Conservation (phyloP, 805 yeast genomes). For the Torulaspora maleeae region DNA sequence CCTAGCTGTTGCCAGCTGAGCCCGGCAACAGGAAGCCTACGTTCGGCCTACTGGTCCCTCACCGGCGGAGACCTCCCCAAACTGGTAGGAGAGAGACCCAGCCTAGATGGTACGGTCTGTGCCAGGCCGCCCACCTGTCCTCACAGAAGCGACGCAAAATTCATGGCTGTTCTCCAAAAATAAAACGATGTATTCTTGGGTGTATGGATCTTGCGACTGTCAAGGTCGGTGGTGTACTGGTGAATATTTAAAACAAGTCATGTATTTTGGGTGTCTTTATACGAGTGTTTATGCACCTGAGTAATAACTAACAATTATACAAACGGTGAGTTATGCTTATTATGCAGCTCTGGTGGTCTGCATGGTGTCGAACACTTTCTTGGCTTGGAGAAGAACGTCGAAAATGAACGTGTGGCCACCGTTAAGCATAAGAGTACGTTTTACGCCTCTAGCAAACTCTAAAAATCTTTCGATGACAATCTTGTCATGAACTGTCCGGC, state of each 20-base stretch:
- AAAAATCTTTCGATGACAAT: slow-evolving; percentile 29
- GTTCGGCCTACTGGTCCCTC: too few species aligned
- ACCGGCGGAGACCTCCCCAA: too few species aligned
- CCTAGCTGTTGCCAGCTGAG: neutral
- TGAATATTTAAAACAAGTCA: neutral
- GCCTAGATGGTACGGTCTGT: neutral
- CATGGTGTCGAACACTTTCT: slow-evolving; percentile 41
- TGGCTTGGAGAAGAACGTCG: slow-evolving; percentile 52
- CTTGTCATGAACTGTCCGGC: slow-evolving; percentile 18
- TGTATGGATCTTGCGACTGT: neutral
- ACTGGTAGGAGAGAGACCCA: neutral
- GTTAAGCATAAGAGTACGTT: slow-evolving; percentile 44
- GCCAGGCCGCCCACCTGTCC: neutral
- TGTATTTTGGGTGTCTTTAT: neutral
- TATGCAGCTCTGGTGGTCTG: slow-evolving; percentile 3
- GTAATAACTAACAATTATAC: neutral
- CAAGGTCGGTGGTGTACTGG: neutral
- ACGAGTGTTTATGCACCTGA: neutral
- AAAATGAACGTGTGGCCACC: slow-evolving; percentile 57
- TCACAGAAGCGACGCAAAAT: neutral
- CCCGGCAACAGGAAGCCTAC: neutral
- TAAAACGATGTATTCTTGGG: too few species aligned
- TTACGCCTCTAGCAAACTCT: slow-evolving; percentile 41
- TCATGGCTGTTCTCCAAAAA: too few species aligned
- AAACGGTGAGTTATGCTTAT: neutral